These are phyloP conservation scores for Ilex asprella DNA, from an alignment of 257 asterid species.

Conservation along the genomic window DNA sequence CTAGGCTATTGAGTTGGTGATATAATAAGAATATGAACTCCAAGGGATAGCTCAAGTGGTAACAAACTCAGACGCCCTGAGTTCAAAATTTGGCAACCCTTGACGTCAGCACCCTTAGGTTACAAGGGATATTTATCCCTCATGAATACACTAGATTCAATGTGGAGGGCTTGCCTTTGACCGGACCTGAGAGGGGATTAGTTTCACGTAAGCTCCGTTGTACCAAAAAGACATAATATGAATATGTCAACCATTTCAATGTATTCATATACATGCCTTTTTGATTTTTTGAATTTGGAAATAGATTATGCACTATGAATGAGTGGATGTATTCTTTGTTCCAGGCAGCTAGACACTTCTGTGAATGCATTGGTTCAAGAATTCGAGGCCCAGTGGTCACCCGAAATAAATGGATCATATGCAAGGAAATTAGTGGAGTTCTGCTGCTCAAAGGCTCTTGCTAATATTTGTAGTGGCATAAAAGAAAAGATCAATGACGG, in stretches of 20 bases:
- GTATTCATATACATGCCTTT: too few relatives aligned
- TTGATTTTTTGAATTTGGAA: too few relatives aligned
- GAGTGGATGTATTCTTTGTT: background rate
- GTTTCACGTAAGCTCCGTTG: background rate
- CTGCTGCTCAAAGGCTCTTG: slow-evolving; percentile 59
- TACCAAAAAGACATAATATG: background rate
- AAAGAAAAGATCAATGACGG: slow-evolving; percentile 51
- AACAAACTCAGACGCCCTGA: too few relatives aligned
- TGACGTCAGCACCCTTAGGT: too few relatives aligned
- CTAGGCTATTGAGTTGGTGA: too few relatives aligned
- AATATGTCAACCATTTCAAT: background rate
- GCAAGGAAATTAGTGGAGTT: slow-evolving; percentile 57
- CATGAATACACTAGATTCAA: too few relatives aligned
- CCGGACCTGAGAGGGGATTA: background rate
- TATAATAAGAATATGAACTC: too few relatives aligned
- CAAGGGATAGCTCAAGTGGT: too few relatives aligned
- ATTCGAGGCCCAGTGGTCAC: slow-evolving; percentile 54
- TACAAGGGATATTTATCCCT: too few relatives aligned
- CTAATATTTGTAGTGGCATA: slow-evolving; percentile 34
- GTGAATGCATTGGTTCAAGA: slow-evolving; percentile 45
- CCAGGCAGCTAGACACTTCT: slow-evolving; percentile 45
- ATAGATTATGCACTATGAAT: background rate
- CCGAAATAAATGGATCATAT: slow-evolving; percentile 33
- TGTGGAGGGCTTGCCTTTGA: background rate
- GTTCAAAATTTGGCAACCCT: too few relatives aligned